Evolutionary conservation across 768 basidiomycete genomes (phyloP).

Genomic region (Podaxis mareebaensis): DNA sequence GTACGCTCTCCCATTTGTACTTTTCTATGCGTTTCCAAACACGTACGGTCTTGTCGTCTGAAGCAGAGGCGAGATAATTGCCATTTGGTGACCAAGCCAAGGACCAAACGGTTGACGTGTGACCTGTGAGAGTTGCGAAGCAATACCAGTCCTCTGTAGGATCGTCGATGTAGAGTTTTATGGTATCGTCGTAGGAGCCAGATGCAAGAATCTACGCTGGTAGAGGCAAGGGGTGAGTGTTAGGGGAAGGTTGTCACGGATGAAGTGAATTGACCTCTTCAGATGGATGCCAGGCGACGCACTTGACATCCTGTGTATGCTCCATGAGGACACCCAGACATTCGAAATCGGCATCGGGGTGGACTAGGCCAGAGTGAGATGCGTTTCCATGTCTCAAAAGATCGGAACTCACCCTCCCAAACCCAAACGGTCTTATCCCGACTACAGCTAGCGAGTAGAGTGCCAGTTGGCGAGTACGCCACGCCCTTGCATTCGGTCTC

Average conservation of each 20-base stretch:
- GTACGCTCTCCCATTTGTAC: slow-evolving; percentile 63
- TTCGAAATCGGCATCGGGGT: slow-evolving; percentile 92
- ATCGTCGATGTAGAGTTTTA: slow-evolving; percentile 92
- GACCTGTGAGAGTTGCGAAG: slow-evolving; percentile 78
- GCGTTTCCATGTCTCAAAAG: not conserved
- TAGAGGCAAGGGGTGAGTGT: slow-evolving; percentile 20
- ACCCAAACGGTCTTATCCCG: slow-evolving; percentile 99
- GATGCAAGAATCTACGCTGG: slow-evolving; percentile 85
- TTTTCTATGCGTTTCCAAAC: slow-evolving; percentile 77
- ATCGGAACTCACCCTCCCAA: slow-evolving; percentile 77
- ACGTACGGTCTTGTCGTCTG: slow-evolving; percentile 81
- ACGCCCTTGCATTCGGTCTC: slow-evolving; percentile 97
- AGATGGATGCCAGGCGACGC: slow-evolving; percentile 89
- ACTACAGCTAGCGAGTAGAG: slow-evolving; percentile 89
- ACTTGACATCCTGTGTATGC: slow-evolving; percentile 95
- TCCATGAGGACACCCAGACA: slow-evolving; percentile 96
- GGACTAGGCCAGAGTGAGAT: slow-evolving; percentile 48
- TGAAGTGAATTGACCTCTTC: slow-evolving; percentile 70
- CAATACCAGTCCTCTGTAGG: slow-evolving; percentile 94
- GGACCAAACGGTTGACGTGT: slow-evolving; percentile 90
- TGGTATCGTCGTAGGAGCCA: slow-evolving; percentile 94
- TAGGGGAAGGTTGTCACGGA: not conserved
- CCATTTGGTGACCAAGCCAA: slow-evolving; percentile 80
- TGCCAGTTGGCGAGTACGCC: slow-evolving; percentile 76
- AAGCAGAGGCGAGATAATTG: slow-evolving; percentile 80